phyloP scores from a whole-genome alignment of 73 alveolate species.

The Paramecium sonneborni region DNA sequence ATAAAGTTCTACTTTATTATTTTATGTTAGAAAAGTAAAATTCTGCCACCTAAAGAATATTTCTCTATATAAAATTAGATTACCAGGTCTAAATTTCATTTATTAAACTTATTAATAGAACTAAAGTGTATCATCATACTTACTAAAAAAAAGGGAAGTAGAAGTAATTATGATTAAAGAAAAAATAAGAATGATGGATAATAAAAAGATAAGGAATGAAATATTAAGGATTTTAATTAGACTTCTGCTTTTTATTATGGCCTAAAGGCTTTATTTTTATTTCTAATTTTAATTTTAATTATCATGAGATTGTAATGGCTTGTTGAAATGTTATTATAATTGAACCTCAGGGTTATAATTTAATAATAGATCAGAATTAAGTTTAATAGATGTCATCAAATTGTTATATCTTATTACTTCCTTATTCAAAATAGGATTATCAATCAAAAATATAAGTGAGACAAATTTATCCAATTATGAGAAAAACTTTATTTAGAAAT shows the following conservation, averaged over 20 bases:
- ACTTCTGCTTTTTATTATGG: background rate
- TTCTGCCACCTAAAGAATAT: slow-evolving; percentile 4
- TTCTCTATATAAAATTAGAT: background rate
- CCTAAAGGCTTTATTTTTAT: background rate
- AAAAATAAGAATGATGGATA: background rate
- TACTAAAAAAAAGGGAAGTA: background rate
- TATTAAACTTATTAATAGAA: background rate
- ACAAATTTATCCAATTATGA: background rate
- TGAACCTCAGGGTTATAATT: background rate
- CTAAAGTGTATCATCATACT: background rate
- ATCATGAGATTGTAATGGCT: background rate
- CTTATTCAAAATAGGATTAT: background rate
- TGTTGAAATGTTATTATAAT: background rate
- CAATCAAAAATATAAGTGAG: background rate
- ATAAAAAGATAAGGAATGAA: background rate
- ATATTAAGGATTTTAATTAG: background rate
- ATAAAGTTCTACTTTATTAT: background rate
- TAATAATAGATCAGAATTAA: background rate
- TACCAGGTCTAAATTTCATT: background rate
- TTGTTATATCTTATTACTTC: background rate
- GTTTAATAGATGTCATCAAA: background rate
- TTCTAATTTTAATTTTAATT: background rate
- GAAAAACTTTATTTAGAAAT: background rate
- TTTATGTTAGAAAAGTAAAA: background rate
- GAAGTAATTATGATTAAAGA: background rate